A percentile compares a stretch with the other conserved stretches of the same genome.
phyloP scores from a whole-genome alignment of 768 basidiomycete species.

The Tephrocybe sp. region DNA sequence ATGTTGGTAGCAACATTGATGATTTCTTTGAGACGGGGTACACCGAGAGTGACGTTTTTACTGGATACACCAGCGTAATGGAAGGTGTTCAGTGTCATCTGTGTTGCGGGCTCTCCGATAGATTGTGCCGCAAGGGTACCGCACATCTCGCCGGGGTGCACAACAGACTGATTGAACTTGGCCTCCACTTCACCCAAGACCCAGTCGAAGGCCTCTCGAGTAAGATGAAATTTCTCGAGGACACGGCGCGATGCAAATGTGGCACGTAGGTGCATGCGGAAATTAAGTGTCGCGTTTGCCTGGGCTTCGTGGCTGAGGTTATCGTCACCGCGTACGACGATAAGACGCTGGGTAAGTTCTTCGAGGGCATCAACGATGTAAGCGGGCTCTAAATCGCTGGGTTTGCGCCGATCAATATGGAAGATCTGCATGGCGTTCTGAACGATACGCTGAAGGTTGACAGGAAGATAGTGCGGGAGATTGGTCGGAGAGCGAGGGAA shows the following conservation, averaged over 20 bases:
- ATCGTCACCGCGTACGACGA: slow-evolving; percentile 90
- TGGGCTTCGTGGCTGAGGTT: slow-evolving; percentile 74
- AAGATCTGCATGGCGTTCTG: slow-evolving; percentile 97
- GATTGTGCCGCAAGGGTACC: slow-evolving; percentile 98
- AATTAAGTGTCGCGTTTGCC: slow-evolving; percentile 85
- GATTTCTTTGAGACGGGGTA: slow-evolving; percentile 97
- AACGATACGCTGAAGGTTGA: slow-evolving; percentile 93
- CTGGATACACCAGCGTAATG: slow-evolving; percentile 99
- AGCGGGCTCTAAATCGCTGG: slow-evolving; percentile 86
- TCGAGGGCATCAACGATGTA: slow-evolving; percentile 83
- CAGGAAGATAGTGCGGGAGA: slow-evolving; percentile 84
- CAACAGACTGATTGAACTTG: slow-evolving; percentile 92
- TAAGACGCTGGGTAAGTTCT: slow-evolving; percentile 71
- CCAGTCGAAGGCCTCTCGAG: slow-evolving; percentile 96
- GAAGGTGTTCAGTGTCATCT: slow-evolving; percentile 99
- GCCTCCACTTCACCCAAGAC: slow-evolving; percentile 93
- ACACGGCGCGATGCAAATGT: slow-evolving; percentile 87
- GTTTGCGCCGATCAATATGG: slow-evolving; percentile 93
- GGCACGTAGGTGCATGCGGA: slow-evolving; percentile 91
- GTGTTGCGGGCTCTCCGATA: slow-evolving; percentile 98
- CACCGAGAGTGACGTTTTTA: slow-evolving; percentile 99
- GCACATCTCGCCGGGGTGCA: slow-evolving; percentile 98
- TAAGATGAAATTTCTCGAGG: slow-evolving; percentile 85
- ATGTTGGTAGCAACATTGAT: slow-evolving; percentile 99
- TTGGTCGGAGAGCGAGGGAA: slow-evolving; percentile 76